These are phyloP conservation scores for Xylariaceae sp. DNA, from an alignment of 2,329 filamentous ascomycete genomes.

Conservation along the genomic window DNA sequence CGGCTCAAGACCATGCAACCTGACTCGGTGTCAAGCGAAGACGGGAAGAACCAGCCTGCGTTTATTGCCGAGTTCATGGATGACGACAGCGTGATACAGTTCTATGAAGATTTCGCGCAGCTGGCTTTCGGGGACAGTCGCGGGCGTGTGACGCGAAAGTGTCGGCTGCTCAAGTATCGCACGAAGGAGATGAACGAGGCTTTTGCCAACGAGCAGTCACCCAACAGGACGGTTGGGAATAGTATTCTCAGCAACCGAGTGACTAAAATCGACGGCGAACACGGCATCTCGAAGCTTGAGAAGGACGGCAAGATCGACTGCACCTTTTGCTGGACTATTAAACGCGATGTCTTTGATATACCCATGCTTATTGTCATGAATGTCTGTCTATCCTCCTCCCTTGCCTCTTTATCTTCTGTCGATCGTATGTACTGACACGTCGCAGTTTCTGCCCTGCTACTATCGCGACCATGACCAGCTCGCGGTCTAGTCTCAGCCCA, in stretches of 20 bases:
- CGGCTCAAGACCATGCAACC: conserved; percentile 43
- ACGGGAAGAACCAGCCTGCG: conserved; percentile 66
- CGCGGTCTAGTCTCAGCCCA: conserved; percentile 40
- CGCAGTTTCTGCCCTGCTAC: conserved; percentile 57
- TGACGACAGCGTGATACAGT: conserved; percentile 87
- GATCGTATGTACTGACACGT: conserved; percentile 16
- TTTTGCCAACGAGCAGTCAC: conserved; percentile 34
- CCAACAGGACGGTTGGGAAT: conserved; percentile 44
- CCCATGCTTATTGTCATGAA: conserved; percentile 98
- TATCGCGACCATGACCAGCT: conserved; percentile 56
- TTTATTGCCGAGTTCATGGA: conserved; percentile 91
- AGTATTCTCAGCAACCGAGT: conserved; percentile 57
- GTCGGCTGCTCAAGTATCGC: conserved; percentile 86
- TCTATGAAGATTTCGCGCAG: conserved; percentile 92
- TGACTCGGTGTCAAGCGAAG: conserved; percentile 36
- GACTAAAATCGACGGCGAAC: conserved; percentile 63
- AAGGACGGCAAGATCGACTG: conserved; percentile 90
- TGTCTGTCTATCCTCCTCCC: conserved; percentile 56
- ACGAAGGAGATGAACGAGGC: conserved; percentile 58
- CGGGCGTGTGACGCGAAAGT: conserved; percentile 77
- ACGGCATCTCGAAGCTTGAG: conserved; percentile 77
- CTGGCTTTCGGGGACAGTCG: conserved; percentile 89
- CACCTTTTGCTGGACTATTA: conserved; percentile 95
- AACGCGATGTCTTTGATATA: conserved; percentile 95
- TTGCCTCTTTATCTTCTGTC: background rate